Evolutionary conservation across 2,329 filamentous ascomycete species (phyloP).

Genomic region (Monosporascus sp.): DNA sequence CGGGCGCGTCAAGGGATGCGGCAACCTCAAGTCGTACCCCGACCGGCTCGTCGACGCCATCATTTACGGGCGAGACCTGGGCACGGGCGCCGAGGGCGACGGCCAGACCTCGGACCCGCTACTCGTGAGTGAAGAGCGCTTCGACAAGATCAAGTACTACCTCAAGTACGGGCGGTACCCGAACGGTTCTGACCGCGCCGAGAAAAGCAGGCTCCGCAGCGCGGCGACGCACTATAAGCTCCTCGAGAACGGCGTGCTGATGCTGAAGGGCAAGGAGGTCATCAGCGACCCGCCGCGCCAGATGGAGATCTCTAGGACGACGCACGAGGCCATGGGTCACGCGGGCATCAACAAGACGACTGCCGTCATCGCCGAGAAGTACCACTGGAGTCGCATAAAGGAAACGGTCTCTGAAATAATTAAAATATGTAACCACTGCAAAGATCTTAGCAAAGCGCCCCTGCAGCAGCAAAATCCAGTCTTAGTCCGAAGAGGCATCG

Average conservation of each 20-base stretch:
- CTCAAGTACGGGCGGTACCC: conserved; percentile 93
- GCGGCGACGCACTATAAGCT: conserved; percentile 95
- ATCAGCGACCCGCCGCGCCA: conserved; percentile 85
- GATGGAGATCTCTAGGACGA: conserved; percentile 77
- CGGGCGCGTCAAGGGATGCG: conserved; percentile 70
- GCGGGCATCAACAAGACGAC: conserved; percentile 98
- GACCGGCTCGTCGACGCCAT: conserved; percentile 68
- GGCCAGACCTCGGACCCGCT: conserved; percentile 54
- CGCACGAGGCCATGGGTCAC: conserved; percentile 68
- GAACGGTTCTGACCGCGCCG: conserved; percentile 84
- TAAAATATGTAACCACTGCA: conserved; percentile 84
- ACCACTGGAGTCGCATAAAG: conserved; percentile 97
- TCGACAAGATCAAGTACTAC: conserved; percentile 98
- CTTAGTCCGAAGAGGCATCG: conserved; percentile 12
- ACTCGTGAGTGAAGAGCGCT: conserved; percentile 88
- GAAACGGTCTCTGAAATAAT: conserved; percentile 95
- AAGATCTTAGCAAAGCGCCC: conserved; percentile 63
- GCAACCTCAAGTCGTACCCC: conserved; percentile 64
- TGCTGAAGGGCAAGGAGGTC: conserved; percentile 97
- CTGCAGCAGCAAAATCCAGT: conserved; percentile 12
- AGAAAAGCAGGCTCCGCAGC: conserved; percentile 90
- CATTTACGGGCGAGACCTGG: conserved; percentile 67
- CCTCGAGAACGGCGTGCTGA: conserved; percentile 69
- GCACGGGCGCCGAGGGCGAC: conserved; percentile 34
- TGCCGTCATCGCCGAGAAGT: conserved; percentile 85